Percentiles rank a stretch among this genome's conserved stretches.
Conservation (phyloP, 164 flowering plant genomes). For the Nymphaea thermarum region DNA sequence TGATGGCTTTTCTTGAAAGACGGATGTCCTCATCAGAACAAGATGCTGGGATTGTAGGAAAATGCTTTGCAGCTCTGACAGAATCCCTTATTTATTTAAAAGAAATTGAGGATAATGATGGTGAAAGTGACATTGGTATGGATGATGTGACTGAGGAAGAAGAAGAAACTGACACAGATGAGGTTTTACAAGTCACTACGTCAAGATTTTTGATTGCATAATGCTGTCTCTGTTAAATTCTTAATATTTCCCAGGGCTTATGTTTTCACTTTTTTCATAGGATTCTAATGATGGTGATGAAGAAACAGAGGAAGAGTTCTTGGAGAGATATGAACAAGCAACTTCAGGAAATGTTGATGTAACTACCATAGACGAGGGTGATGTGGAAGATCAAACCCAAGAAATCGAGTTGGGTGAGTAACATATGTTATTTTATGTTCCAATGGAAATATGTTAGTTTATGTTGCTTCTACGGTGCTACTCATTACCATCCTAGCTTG, state of each 20-base stretch:
- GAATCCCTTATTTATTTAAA: background rate
- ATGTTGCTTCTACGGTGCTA: too few relatives aligned
- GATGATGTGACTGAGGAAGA: background rate
- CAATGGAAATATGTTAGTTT: too few relatives aligned
- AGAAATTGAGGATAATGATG: background rate
- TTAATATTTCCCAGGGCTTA: too few relatives aligned
- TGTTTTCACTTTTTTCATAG: conserved; percentile 15
- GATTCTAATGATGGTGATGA: conserved; percentile 73
- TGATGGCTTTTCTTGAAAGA: too few relatives aligned
- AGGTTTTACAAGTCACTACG: background rate
- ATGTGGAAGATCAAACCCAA: conserved; percentile 41
- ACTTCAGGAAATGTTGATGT: conserved; percentile 43
- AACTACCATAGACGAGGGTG: conserved; percentile 42
- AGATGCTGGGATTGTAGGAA: background rate
- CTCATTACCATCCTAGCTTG: too few relatives aligned
- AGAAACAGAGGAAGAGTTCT: conserved; percentile 74
- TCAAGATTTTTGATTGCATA: too few relatives aligned
- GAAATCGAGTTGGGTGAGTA: conserved; percentile 54
- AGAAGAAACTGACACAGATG: background rate
- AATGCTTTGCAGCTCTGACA: background rate
- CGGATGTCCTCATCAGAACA: too few relatives aligned
- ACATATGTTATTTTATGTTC: too few relatives aligned
- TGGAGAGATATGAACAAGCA: conserved; percentile 62
- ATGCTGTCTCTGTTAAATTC: too few relatives aligned
- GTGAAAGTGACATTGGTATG: background rate